Evolutionary conservation across 768 basidiomycete species (phyloP), one percentile per base, ranked within the genome.

Genomic region (Termitomyces sp.): DNA sequence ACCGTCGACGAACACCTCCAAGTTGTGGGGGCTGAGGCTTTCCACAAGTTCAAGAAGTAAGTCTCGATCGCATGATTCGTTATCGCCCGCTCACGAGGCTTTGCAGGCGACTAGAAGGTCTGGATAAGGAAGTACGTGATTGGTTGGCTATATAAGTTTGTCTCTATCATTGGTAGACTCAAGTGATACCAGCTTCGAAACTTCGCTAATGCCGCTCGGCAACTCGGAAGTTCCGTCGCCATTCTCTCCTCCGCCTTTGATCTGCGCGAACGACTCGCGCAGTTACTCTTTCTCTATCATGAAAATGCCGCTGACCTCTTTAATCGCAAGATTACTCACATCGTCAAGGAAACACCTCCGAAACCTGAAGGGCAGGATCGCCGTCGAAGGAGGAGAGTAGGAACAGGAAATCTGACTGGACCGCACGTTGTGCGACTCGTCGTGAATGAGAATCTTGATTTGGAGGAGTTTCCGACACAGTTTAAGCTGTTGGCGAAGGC

Each of bases 261-360:
- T 61, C 79, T 91, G 31, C 84, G 89, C 2, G 81, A 84, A 57
- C 80, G 87, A 7, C 74, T 90, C 18, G 80, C 84, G 3, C 84
- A 85, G 59, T 75, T 91, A 7, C 75, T 87, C 7, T 84, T 80
- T 64, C 77, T 91, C 13, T 89, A 88, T 67, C 83, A 81, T 39
- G 83, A 87, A 68, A 91, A 89, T 61, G 86, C 87, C 1, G 85
- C 87, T 16, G 83, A 85, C 58, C 75, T 89, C n/a, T 90, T 89
- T 58, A 87, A 86, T 7, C 78, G 83, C 20, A 89, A 86, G 60
- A 70, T 88, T 25, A 52, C 67, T 54, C 72, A 77, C 62, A 60
- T 78, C 60, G 63, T 70, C 63, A 62, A 73, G 53, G 69, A 84
- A 66, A 57, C 59, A 59, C 36, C 60, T 25, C 16, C 62, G 53